Evolutionary conservation across 148 eudicot species (phyloP).

Genomic region (Rhododendron simsii): DNA sequence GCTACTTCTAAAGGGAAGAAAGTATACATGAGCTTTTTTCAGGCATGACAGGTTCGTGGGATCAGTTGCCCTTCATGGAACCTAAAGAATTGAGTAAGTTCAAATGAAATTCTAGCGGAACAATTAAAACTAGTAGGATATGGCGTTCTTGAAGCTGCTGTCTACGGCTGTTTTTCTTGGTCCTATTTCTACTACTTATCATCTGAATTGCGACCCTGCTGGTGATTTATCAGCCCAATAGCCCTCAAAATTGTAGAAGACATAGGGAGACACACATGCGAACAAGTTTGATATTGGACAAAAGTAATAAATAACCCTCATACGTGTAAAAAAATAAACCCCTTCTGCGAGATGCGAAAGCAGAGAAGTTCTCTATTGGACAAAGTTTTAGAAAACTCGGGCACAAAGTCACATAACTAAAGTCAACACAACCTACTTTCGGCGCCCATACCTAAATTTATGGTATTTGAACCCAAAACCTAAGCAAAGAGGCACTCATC

Average conservation of each 20-base stretch:
- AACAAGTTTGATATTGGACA: background rate
- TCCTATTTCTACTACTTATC: background rate
- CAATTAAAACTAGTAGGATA: background rate
- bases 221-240: background rate
- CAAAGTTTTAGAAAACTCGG: background rate
- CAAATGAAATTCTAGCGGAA: background rate
- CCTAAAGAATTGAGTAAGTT: background rate
- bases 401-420: background rate
- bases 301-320: too few species aligned
- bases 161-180: background rate
- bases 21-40: too few species aligned
- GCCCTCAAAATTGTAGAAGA: background rate
- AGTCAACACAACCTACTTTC: background rate
- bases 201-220: background rate
- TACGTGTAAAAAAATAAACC: too few species aligned
- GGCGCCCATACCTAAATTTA: background rate
- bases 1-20: too few species aligned
- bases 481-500: background rate
- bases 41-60: too few species aligned
- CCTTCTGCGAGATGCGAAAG: too few species aligned
- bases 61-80: too few species aligned
- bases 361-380: background rate
- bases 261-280: background rate
- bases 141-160: background rate
- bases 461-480: background rate